Evolutionary conservation across 2,329 filamentous ascomycete species (phyloP).

Genomic region (Colletotrichum limetticola): DNA sequence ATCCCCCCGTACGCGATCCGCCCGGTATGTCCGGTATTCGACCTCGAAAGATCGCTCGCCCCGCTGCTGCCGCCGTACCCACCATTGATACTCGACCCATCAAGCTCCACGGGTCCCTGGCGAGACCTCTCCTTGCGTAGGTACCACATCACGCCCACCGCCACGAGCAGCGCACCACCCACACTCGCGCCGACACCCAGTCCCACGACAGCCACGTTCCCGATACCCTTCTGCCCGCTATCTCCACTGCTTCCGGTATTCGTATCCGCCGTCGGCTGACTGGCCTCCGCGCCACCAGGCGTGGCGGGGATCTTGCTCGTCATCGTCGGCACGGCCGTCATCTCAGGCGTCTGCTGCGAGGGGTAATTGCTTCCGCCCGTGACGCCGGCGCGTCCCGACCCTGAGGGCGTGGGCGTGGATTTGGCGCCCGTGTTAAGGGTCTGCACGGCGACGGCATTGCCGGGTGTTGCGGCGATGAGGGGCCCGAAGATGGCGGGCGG

Average conservation of each 20-base stretch:
- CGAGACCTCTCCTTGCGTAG: slow-evolving; percentile 18
- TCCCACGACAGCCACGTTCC: slow-evolving; percentile 17
- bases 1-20: slow-evolving; percentile 21
- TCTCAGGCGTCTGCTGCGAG: not conserved
- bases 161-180: slow-evolving; percentile 24
- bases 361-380: not conserved
- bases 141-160: slow-evolving; percentile 26
- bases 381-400: not conserved
- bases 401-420: slow-evolving; percentile 11
- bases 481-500: slow-evolving; percentile 24
- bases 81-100: slow-evolving; percentile 6
- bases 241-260: not conserved
- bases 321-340: slow-evolving; percentile 8
- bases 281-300: not conserved
- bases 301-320: slow-evolving; percentile 8
- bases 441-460: slow-evolving; percentile 27
- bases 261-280: slow-evolving; percentile 2
- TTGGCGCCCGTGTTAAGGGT: slow-evolving; percentile 9
- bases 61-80: not conserved
- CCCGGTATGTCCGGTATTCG: not conserved
- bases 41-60: not conserved
- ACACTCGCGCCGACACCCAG: slow-evolving; percentile 26
- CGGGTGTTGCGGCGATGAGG: slow-evolving; percentile 24
- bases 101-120: slow-evolving; percentile 11
- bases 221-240: not conserved